phyloP scores from a whole-genome alignment of 1,139 yeast species.

The Wickerhamomyces sp. region DNA sequence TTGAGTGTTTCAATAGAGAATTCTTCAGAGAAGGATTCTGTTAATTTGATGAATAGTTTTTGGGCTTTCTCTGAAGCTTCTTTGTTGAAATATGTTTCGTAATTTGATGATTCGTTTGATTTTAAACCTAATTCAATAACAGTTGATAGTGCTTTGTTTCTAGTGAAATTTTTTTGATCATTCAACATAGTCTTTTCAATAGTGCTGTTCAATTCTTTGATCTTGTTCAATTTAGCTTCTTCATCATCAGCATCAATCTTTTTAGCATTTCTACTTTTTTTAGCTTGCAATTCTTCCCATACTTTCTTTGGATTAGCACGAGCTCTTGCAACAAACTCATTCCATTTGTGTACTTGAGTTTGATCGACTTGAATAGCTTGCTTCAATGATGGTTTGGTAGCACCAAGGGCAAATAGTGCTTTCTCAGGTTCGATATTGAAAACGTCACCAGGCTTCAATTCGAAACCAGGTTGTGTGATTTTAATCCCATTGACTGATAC shows the following conservation, averaged over 20 bases:
- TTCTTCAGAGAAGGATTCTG: constrained; percentile 10
- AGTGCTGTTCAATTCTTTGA: constrained; percentile 24
- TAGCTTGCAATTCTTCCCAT: constrained; percentile 47
- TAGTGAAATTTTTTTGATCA: constrained; percentile 21
- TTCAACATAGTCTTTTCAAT: constrained; percentile 24
- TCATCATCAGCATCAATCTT: constrained; percentile 20
- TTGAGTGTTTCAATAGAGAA: constrained; percentile 12
- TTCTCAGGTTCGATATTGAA: constrained; percentile 83
- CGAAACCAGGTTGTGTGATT: constrained; percentile 76
- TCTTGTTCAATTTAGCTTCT: constrained; percentile 21
- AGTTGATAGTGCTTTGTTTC: constrained; percentile 15
- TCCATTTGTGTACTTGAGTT: constrained; percentile 71
- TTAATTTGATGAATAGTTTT: constrained; percentile 15
- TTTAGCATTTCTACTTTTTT: constrained; percentile 19
- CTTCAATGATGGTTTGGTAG: constrained; percentile 69
- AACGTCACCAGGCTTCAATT: constrained; percentile 78
- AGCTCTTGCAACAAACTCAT: constrained; percentile 58
- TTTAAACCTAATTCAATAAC: constrained; percentile 17
- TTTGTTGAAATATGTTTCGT: constrained; percentile 6
- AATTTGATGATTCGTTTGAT: constrained; percentile 9
- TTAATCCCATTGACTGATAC: constrained; percentile 80
- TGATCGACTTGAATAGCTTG: constrained; percentile 66
- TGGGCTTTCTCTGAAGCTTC: constrained; percentile 21
- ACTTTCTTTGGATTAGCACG: constrained; percentile 41
- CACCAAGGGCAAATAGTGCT: constrained; percentile 82